phyloP scores from a whole-genome alignment of 169 alveolate genomes.

The Theileria orientalis region DNA sequence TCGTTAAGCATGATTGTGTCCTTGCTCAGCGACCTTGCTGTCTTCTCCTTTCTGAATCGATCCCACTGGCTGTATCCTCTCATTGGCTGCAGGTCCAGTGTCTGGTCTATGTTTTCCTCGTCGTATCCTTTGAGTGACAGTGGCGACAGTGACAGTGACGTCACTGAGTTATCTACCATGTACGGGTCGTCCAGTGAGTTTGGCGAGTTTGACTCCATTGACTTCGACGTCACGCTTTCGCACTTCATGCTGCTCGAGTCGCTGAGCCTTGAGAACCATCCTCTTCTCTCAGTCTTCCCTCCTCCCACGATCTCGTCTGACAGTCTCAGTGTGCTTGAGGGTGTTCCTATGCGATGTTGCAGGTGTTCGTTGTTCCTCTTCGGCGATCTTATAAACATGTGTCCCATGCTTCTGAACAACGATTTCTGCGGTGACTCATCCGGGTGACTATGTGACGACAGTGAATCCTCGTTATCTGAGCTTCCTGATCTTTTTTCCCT shows the following conservation, averaged over 20 bases:
- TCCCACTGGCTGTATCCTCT: conserved; percentile 4
- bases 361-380: conserved; percentile 17
- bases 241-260: conserved; percentile 36
- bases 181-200: conserved; percentile 1
- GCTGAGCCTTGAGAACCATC: conserved; percentile 27
- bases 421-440: conserved; percentile 30
- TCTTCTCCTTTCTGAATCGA: neutral
- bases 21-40: neutral
- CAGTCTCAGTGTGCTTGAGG: conserved; percentile 6
- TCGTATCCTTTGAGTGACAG: conserved; percentile 10
- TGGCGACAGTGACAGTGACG: conserved; percentile 15
- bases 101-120: neutral
- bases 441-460: neutral
- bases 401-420: conserved; percentile 32
- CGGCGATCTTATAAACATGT: conserved; percentile 22
- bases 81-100: neutral
- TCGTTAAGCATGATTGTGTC: conserved; percentile 12
- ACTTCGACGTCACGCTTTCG: conserved; percentile 26
- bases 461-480: conserved; percentile 19
- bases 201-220: conserved; percentile 13
- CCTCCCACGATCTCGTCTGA: conserved; percentile 2
- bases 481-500: conserved; percentile 20
- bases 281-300: conserved; percentile 11
- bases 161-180: conserved; percentile 9
- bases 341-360: neutral